phyloP scores from a whole-genome alignment of 2,329 filamentous ascomycete genomes.

The Mariannaea elegans region DNA sequence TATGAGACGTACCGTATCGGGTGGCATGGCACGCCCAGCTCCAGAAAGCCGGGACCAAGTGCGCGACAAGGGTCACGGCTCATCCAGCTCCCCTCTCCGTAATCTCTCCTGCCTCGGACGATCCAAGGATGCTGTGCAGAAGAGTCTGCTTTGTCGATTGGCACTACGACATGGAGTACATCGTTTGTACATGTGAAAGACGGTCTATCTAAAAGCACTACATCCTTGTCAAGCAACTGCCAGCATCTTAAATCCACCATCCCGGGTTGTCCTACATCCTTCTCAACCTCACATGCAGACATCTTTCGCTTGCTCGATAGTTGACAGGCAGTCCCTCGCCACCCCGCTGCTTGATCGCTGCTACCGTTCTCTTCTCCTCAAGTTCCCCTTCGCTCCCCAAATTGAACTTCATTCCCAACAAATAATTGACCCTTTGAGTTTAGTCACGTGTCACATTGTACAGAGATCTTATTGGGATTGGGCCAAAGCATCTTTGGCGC shows the following conservation, averaged over 20 bases:
- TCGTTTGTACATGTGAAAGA: not conserved
- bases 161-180: not conserved
- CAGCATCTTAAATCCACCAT: slow-evolving; percentile 18
- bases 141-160: slow-evolving; percentile 22
- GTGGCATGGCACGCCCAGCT: not conserved
- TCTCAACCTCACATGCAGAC: slow-evolving; percentile 25
- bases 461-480: slow-evolving; percentile 55
- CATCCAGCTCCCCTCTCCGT: not conserved
- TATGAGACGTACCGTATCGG: not conserved
- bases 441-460: slow-evolving; percentile 58
- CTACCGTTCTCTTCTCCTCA: not conserved
- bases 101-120: slow-evolving; percentile 3
- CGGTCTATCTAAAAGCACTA: not conserved
- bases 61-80: slow-evolving; percentile 22
- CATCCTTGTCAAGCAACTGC: slow-evolving; percentile 2
- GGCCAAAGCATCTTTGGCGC: slow-evolving; percentile 30
- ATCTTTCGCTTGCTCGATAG: slow-evolving; percentile 13
- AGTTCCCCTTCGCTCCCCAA: not conserved
- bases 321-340: slow-evolving; percentile 20
- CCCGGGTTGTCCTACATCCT: slow-evolving; percentile 28
- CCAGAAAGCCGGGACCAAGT: slow-evolving; percentile 30
- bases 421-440: slow-evolving; percentile 46
- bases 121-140: slow-evolving; percentile 25
- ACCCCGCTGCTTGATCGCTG: slow-evolving; percentile 13
- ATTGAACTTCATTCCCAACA: slow-evolving; percentile 20